Evolutionary conservation across 257 asterid genomes (phyloP), one percentile per base, ranked within the genome.

Genomic region (Prunella vulgaris): DNA sequence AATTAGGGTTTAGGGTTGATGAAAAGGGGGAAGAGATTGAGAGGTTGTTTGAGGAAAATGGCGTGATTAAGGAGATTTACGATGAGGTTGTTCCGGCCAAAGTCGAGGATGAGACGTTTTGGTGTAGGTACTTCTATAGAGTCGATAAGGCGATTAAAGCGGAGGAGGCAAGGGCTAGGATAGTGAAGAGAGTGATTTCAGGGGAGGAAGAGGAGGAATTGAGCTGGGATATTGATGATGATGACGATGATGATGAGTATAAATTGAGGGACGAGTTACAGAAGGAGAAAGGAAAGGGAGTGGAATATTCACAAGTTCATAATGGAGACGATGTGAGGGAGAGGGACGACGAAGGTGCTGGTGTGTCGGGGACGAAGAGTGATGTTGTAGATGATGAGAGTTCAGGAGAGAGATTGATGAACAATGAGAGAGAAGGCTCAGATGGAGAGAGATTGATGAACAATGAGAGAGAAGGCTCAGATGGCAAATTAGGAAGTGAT

Each of bases 101-200:
- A 58, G 87, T 90, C 48, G 96, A 86, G 51, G 81, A 76, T 30
- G 90, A 81, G 76, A 80, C 80, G 0, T 93, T 93, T 73, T 93
- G 98, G 97, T 80, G 88, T 61, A 81, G 95, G 82, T 93, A 90
- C 78, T 90, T 93, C 73, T 93, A 86, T 72, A 79, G 81, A 83
- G 95, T 83, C 7, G 83, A 79, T 40, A 82, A 77, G 78, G 81
- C 84, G 20, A 80, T 79, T 84, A 80, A 79, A 60, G 91, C 83
- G 0, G 95, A 88, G 85, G 96, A 88, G 77, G 87, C 86, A 0
- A 83, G 97, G 7, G 74, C 71, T 17, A 82, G 75, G 77, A 80
- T 93, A 60, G 93, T 93, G 67, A 79, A 75, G 38, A 70, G 86
- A 42, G 96, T 90, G 1, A 86, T 85, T 9, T 77, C 81, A 0